Conservation (phyloP, 345 rosid species). For the Raphanus raphanistrum region DNA sequence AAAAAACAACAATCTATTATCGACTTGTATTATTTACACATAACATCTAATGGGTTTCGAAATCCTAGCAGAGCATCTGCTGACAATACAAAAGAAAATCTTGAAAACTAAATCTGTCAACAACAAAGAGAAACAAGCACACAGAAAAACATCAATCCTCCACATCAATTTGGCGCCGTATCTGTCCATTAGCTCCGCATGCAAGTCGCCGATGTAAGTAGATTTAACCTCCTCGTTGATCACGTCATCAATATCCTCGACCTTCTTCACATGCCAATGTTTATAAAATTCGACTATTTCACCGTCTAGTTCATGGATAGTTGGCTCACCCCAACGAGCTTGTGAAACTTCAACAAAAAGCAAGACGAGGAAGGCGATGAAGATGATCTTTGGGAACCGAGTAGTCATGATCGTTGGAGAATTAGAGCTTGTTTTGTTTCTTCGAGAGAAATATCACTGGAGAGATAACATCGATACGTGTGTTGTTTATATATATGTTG, state of each 20-base stretch:
- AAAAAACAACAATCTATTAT: not conserved
- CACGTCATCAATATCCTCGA: not conserved
- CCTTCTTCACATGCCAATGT: not conserved
- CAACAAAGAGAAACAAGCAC: not conserved
- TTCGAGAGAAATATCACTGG: no score
- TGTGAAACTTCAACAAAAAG: not conserved
- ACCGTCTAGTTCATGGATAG: not conserved
- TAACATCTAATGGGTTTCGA: not conserved
- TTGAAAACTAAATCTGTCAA: not conserved
- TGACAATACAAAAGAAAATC: not conserved
- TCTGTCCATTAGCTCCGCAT: not conserved
- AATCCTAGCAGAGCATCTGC: not conserved
- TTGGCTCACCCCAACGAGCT: not conserved
- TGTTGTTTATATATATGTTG: no score
- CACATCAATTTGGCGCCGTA: conserved; percentile 1
- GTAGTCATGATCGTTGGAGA: not conserved
- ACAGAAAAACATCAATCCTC: not conserved
- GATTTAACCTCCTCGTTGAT: not conserved
- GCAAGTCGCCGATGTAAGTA: not conserved
- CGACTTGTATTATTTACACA: not conserved
- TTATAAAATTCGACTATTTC: not conserved
- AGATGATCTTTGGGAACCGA: not conserved
- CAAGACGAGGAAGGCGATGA: not conserved
- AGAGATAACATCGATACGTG: no score
- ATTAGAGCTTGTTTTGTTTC: no score